Evolutionary conservation across 1,284 basidiomycete genomes (phyloP).

Genomic region (Pascua guehoae): DNA sequence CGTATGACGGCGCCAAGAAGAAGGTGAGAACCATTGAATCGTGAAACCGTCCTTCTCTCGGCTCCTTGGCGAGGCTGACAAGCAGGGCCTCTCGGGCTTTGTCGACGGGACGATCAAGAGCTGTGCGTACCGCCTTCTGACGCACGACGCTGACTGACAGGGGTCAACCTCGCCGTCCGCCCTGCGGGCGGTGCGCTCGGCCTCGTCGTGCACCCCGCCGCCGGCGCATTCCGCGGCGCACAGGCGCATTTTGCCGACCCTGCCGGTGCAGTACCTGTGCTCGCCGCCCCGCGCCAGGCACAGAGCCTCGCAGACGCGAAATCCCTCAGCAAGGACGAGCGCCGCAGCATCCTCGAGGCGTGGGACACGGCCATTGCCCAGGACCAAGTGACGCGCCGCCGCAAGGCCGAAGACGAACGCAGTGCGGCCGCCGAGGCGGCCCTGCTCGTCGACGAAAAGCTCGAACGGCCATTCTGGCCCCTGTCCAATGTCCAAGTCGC

Average conservation of each 20-base stretch:
- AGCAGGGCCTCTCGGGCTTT: conserved; percentile 39
- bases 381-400: too few relatives aligned
- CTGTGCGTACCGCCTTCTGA: conserved; percentile 28
- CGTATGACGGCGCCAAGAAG: conserved; percentile 54
- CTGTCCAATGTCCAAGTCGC: too few relatives aligned
- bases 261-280: conserved; percentile 2
- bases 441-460: too few relatives aligned
- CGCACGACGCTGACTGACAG: conserved; percentile 7
- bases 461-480: too few relatives aligned
- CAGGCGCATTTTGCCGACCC: conserved; percentile 1
- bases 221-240: conserved; percentile 8
- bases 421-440: too few relatives aligned
- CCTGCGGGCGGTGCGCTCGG: conserved; percentile 47
- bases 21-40: conserved; percentile 49
- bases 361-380: background rate
- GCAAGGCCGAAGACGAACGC: too few relatives aligned
- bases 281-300: conserved; percentile 2
- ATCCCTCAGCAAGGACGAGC: background rate
- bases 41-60: conserved; percentile 58
- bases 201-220: conserved; percentile 14
- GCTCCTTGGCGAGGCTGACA: conserved; percentile 53
- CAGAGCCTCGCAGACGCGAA: conserved; percentile 3
- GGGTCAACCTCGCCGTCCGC: conserved; percentile 52
- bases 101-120: conserved; percentile 4
- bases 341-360: background rate